Conservation (phyloP, 2,329 filamentous ascomycete species). For the Alternaria dauci region DNA sequence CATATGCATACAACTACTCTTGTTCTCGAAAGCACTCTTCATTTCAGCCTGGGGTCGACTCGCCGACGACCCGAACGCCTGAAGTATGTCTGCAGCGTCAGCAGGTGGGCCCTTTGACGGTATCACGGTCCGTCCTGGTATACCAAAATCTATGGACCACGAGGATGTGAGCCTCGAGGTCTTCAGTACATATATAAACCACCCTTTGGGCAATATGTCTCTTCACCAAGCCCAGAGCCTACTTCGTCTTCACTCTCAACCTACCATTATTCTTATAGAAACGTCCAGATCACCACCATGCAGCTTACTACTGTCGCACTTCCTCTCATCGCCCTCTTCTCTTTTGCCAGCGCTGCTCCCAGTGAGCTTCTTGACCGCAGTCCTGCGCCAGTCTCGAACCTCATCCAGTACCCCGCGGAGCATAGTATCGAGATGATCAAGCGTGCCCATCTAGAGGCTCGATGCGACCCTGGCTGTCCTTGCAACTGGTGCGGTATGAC, state of each 20-base stretch:
- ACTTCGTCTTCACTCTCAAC: neutral
- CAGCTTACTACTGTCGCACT: conserved; percentile 7
- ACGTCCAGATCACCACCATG: neutral
- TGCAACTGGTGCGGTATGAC: conserved; percentile 17
- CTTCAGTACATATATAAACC: neutral
- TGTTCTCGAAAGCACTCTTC: neutral
- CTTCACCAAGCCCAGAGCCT: neutral
- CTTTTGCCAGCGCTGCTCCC: conserved; percentile 11
- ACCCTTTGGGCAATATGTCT: neutral
- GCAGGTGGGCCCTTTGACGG: neutral
- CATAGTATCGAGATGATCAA: conserved; percentile 16
- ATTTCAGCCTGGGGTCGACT: neutral
- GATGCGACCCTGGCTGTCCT: conserved; percentile 11
- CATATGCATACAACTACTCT: neutral
- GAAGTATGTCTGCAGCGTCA: neutral
- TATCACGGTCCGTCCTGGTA: neutral
- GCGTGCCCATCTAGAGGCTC: conserved; percentile 8
- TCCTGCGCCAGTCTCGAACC: conserved; percentile 2
- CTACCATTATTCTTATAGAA: neutral
- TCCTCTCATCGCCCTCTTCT: conserved; percentile 1
- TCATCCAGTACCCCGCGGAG: conserved; percentile 7
- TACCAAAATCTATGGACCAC: neutral
- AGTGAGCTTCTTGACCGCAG: conserved; percentile 1
- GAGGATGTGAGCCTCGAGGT: neutral
- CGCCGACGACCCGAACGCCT: neutral